Base-by-base conservation (phyloP, 441 rosid genomes). In the Adansonia madagascariensis region DNA sequence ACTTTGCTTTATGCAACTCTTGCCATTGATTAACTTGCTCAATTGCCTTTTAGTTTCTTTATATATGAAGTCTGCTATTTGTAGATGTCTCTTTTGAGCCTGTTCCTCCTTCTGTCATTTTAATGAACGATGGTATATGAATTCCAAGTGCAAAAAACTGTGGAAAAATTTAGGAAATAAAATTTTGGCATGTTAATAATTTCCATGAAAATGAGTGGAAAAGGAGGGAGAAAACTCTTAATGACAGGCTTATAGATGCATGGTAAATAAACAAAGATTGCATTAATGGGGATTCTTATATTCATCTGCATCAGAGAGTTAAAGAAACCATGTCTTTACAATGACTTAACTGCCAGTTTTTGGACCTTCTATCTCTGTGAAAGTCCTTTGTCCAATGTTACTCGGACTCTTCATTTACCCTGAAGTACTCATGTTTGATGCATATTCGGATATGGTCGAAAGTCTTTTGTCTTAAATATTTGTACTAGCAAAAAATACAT, bases 181-280 rank as follows among this genome's bases (percentile, higher is more conserved):
- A 20, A 8, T 9, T 8, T 8, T 57, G 63, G 1, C 63, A 20
- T 5, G 10, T 20, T 57, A 9, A 20, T 20, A 1, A 8, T 57
- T 57, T 57, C 12, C 12, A 57, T 2, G 3, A 9, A 11, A 52
- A 52, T 6, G 7, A 52, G 17, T 14, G 8, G 8, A 52, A 18
- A 57, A 57, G 62, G 18, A 57, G 62, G 62, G 62, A 18, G 59
- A 55, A 55, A 55, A 17, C 59, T 55, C 59, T 55, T 55, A 55
- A 20, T 57, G 10, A 18, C 27, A 18, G 31, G 62, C 62, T 7
- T 20, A 18, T 7, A 18, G 27, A 18, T 57, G 3, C 3, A 8
- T 18, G 9, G 27, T 57, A 18, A 57, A 57, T 57, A 20, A 18
- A 57, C 8, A 9, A 20, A 20, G 14, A 57, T 57, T 20, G 31